Evolutionary conservation across 169 alveolate species (phyloP).

Genomic region (Eimeria necatrix): DNA sequence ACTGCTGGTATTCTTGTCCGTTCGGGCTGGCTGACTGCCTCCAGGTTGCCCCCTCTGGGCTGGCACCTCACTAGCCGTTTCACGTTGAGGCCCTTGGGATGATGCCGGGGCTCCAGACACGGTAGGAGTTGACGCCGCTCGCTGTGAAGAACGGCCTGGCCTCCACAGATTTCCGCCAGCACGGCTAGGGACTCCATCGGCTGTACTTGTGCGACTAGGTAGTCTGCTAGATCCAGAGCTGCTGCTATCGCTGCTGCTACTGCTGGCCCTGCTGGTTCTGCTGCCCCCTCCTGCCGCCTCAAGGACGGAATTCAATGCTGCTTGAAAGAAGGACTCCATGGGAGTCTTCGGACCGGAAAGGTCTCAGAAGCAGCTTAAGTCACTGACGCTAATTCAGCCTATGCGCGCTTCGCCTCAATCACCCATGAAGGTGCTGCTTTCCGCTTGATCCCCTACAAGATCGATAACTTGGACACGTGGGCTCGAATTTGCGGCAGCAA

Average conservation of each 20-base stretch:
- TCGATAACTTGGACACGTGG: too few relatives aligned
- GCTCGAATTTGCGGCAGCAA: neutral
- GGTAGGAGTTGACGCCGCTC: slow-evolving; percentile 7
- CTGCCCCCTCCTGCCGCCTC: slow-evolving; percentile 71
- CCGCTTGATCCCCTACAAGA: neutral
- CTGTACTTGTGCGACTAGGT: neutral
- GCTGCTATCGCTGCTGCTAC: slow-evolving; percentile 14
- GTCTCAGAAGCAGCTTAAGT: neutral
- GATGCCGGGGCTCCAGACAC: neutral
- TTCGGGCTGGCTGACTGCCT: neutral
- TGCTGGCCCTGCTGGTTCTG: slow-evolving; percentile 48
- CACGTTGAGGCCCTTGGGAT: neutral
- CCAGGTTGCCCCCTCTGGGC: neutral
- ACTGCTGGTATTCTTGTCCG: slow-evolving; percentile 39
- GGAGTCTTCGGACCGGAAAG: slow-evolving; percentile 21
- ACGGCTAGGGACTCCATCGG: slow-evolving; percentile 37
- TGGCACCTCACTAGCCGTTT: neutral
- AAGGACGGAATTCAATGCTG: slow-evolving; percentile 66
- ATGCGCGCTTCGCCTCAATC: neutral
- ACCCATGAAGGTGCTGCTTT: neutral
- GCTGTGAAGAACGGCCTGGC: neutral
- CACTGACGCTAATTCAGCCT: neutral
- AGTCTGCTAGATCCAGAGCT: neutral
- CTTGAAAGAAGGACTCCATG: slow-evolving; percentile 73
- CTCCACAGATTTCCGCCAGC: slow-evolving; percentile 5